These are phyloP conservation scores for Forsythia suspensa DNA, from an alignment of 257 asterid genomes.

Conservation along the genomic window DNA sequence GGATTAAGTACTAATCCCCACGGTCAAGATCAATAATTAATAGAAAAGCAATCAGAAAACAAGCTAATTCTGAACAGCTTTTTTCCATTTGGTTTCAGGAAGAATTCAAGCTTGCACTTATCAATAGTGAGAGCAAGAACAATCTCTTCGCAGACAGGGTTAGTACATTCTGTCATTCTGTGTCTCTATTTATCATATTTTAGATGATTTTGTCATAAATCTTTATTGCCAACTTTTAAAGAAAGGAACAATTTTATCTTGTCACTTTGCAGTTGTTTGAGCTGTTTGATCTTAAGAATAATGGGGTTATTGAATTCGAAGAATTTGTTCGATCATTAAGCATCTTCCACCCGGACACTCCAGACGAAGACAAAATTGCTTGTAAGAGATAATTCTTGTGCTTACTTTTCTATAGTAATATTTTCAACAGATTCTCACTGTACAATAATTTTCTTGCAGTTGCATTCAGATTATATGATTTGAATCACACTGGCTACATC, in stretches of 20 bases:
- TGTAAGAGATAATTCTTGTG: conserved; percentile 33
- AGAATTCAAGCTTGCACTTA: conserved; percentile 82
- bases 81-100: conserved; percentile 50
- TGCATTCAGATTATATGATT: conserved; percentile 64
- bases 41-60: background rate
- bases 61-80: background rate
- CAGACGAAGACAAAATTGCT: conserved; percentile 45
- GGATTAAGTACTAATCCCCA: no score
- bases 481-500: conserved; percentile 57
- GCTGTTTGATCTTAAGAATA: conserved; percentile 62
- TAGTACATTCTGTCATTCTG: conserved; percentile 15
- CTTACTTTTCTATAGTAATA: background rate
- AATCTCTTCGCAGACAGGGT: conserved; percentile 80
- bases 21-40: no score
- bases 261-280: conserved; percentile 56
- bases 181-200: conserved; percentile 4
- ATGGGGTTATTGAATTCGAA: conserved; percentile 76
- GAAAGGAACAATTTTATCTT: background rate
- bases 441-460: conserved; percentile 43
- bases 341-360: conserved; percentile 62
- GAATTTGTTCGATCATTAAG: conserved; percentile 71
- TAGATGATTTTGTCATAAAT: no score
- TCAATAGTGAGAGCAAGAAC: conserved; percentile 48
- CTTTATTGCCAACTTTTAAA: background rate
- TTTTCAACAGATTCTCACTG: conserved; percentile 14